These are phyloP conservation scores for Aspergillus fructus DNA, from an alignment of 2,329 filamentous ascomycete species.

Conservation along the genomic window DNA sequence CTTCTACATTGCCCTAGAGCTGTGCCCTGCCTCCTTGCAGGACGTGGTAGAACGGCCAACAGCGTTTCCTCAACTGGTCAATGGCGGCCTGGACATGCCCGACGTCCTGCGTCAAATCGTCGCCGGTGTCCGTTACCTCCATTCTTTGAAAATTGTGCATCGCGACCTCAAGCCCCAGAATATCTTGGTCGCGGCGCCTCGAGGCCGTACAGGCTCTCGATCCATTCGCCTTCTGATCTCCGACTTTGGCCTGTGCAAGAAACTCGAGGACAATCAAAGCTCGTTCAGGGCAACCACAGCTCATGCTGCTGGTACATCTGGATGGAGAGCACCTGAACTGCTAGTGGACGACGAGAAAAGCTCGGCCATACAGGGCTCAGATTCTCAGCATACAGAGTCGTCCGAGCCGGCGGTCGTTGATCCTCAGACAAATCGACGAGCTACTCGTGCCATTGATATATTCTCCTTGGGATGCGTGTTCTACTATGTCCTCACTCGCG, in stretches of 20 bases:
- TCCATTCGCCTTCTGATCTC: constrained; percentile 87
- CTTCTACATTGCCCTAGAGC: constrained; percentile 91
- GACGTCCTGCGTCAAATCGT: constrained; percentile 85
- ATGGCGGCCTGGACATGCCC: constrained; percentile 67
- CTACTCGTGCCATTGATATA: constrained; percentile 94
- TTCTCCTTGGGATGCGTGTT: constrained; percentile 98
- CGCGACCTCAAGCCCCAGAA: constrained; percentile 98
- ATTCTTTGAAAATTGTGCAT: constrained; percentile 91
- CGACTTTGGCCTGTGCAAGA: constrained; percentile 97
- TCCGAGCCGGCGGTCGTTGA: constrained; percentile 54
- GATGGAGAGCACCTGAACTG: constrained; percentile 94
- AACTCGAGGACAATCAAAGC: constrained; percentile 88
- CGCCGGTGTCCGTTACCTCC: constrained; percentile 82
- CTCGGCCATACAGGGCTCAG: constrained; percentile 27
- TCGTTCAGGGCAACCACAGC: constrained; percentile 94
- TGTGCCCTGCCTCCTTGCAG: constrained; percentile 89
- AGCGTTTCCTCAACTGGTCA: constrained; percentile 66
- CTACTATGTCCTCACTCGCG: constrained; percentile 95
- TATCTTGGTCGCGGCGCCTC: constrained; percentile 75
- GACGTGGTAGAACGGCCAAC: constrained; percentile 81
- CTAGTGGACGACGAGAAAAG: constrained; percentile 74
- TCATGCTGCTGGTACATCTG: constrained; percentile 87
- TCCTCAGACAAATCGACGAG: constrained; percentile 66
- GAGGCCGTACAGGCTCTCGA: constrained; percentile 52
- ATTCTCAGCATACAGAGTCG: constrained; percentile 42